Percentiles rank a stretch among this genome's conserved stretches.
phyloP scores from a whole-genome alignment of 2,329 filamentous ascomycete species.

The Nothophoma quercina region DNA sequence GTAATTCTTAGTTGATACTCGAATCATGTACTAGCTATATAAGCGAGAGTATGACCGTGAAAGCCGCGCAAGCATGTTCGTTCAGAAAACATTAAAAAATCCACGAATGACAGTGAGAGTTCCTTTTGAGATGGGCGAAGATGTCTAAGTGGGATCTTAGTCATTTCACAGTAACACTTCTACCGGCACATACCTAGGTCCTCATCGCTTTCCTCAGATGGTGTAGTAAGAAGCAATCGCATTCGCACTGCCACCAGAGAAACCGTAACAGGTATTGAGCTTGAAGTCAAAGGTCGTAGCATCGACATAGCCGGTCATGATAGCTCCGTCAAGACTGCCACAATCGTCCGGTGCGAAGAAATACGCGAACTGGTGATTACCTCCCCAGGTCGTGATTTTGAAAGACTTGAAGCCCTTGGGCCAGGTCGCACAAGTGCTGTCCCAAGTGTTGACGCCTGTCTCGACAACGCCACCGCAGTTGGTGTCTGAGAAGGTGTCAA shows the following conservation, averaged over 20 bases:
- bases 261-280: neutral
- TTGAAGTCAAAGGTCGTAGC: neutral
- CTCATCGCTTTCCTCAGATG: no score
- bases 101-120: no score
- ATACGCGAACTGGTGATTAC: conserved; percentile 8
- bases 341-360: conserved; percentile 14
- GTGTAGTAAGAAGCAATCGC: conserved; percentile 18
- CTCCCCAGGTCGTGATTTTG: conserved; percentile 11
- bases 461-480: conserved; percentile 3
- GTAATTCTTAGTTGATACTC: no score
- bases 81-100: no score
- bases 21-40: no score
- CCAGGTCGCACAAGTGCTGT: conserved; percentile 22
- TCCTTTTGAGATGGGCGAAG: no score
- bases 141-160: no score
- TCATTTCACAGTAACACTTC: no score
- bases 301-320: conserved; percentile 6
- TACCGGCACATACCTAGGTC: no score
- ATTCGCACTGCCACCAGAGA: conserved; percentile 8
- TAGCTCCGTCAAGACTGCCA: conserved; percentile 8
- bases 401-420: conserved; percentile 12
- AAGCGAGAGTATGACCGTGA: no score
- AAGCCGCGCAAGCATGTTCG: no score
- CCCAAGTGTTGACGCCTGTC: conserved; percentile 15
- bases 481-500: neutral